Evolutionary conservation across 345 rosid species (phyloP).

Genomic region (Lepidium aucheri): DNA sequence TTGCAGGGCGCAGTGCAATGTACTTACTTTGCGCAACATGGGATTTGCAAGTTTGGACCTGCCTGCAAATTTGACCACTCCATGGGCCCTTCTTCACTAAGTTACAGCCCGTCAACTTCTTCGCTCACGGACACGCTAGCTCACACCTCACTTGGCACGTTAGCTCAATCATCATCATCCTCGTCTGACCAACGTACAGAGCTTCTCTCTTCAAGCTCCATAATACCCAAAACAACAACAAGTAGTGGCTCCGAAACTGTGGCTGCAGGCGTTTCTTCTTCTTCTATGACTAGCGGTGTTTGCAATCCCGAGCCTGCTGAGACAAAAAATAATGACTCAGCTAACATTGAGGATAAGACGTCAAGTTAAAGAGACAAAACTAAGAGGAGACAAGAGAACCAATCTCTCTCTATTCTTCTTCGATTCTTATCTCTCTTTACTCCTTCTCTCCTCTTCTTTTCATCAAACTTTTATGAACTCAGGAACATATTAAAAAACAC

Average conservation of each 20-base stretch:
- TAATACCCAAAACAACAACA: slow-evolving; percentile 33
- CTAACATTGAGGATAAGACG: slow-evolving; percentile 1
- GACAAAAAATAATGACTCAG: slow-evolving; percentile 5
- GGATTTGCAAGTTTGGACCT: slow-evolving; percentile 62
- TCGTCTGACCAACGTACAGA: slow-evolving; percentile 35
- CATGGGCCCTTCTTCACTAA: slow-evolving; percentile 32
- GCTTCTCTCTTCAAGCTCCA: slow-evolving; percentile 37
- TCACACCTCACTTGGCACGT: slow-evolving; percentile 40
- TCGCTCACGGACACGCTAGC: slow-evolving; percentile 72
- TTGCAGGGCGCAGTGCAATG: slow-evolving; percentile 65
- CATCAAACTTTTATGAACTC: slow-evolving; percentile 19
- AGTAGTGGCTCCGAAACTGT: slow-evolving; percentile 12
- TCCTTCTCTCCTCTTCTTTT: slow-evolving; percentile 5
- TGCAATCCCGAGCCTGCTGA: slow-evolving; percentile 15
- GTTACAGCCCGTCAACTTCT: slow-evolving; percentile 74
- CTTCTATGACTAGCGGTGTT: slow-evolving; percentile 9
- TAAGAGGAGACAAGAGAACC: slow-evolving; percentile 14
- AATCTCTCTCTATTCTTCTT: slow-evolving; percentile 2
- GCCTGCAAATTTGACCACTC: slow-evolving; percentile 85
- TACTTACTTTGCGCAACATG: slow-evolving; percentile 48
- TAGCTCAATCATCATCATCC: slow-evolving; percentile 56
- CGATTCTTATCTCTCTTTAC: background rate
- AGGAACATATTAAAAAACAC: slow-evolving; percentile 11
- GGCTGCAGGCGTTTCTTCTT: slow-evolving; percentile 37
- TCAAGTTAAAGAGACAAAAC: slow-evolving; percentile 13